phyloP scores from a whole-genome alignment of 2,329 filamentous ascomycete species.

The Penicillium sp. region DNA sequence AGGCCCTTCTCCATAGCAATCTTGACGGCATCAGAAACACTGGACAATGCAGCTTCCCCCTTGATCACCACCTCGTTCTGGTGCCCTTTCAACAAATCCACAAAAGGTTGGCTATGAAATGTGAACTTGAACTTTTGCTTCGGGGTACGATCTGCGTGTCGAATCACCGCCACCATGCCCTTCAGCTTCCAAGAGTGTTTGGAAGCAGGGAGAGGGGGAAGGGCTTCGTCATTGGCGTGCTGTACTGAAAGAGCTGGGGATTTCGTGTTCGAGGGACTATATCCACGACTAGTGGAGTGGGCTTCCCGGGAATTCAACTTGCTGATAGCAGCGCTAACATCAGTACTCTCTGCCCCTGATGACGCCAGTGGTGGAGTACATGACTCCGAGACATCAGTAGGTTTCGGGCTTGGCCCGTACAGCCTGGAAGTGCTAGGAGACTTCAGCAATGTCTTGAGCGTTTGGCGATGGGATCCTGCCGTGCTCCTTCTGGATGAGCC shows the following conservation, averaged over 20 bases:
- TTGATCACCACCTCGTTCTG: conserved; percentile 94
- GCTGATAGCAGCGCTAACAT: conserved; percentile 18
- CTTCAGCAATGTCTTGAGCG: conserved; percentile 60
- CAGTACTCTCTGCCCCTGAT: conserved; percentile 31
- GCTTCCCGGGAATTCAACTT: conserved; percentile 23
- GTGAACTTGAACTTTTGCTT: conserved; percentile 99
- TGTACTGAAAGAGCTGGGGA: conserved; percentile 27
- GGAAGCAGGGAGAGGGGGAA: conserved; percentile 60
- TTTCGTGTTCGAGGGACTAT: conserved; percentile 25
- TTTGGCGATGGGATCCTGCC: conserved; percentile 45
- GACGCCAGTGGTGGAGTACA: conserved; percentile 32
- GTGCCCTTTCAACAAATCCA: conserved; percentile 89
- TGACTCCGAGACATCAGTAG: conserved; percentile 38
- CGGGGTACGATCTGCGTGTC: conserved; percentile 93
- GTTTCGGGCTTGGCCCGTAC: conserved; percentile 44
- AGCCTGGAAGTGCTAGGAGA: conserved; percentile 64
- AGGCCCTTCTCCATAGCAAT: conserved; percentile 72
- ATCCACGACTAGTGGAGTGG: conserved; percentile 18
- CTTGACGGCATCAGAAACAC: conserved; percentile 84
- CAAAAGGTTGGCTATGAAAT: conserved; percentile 94
- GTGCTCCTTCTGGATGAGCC: conserved; percentile 37
- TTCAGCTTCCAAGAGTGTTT: conserved; percentile 98
- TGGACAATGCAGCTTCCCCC: conserved; percentile 81
- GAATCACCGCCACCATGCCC: conserved; percentile 92
- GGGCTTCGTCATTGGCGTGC: conserved; percentile 26